These are phyloP conservation scores for Lactifluus subvellereus DNA, from an alignment of 768 basidiomycete genomes.

Conservation along the genomic window DNA sequence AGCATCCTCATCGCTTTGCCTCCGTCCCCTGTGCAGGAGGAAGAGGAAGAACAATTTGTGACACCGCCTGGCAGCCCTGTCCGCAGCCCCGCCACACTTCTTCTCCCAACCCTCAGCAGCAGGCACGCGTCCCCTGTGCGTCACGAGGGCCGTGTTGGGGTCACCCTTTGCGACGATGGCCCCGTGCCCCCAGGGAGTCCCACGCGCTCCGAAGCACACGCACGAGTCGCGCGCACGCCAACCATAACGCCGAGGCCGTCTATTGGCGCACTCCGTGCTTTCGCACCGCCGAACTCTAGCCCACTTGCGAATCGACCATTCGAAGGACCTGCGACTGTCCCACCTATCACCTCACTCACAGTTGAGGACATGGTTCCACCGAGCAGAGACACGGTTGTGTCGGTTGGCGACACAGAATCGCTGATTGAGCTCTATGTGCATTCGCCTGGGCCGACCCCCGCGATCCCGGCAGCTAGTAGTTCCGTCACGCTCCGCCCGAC, in stretches of 20 bases:
- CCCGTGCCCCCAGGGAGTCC: conserved; percentile 10
- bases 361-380: not conserved
- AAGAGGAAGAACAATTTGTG: conserved; percentile 19
- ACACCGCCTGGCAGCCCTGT: conserved; percentile 21
- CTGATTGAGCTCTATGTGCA: conserved; percentile 25
- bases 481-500: not conserved
- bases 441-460: not conserved
- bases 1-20: not conserved
- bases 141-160: conserved; percentile 11
- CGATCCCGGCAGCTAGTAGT: not conserved
- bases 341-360: not conserved
- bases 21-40: conserved; percentile 17
- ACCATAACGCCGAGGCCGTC: conserved; percentile 12
- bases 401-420: conserved; percentile 20
- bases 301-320: conserved; percentile 22
- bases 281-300: conserved; percentile 23
- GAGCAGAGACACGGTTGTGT: conserved; percentile 17
- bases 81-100: conserved; percentile 6
- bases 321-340: conserved; percentile 5
- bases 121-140: conserved; percentile 20
- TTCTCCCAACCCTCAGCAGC: not conserved
- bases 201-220: conserved; percentile 11
- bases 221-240: conserved; percentile 3
- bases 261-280: conserved; percentile 8
- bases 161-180: conserved; percentile 18